Evolutionary conservation across 345 rosid species (phyloP).

Genomic region (Fremontodendron californicum): DNA sequence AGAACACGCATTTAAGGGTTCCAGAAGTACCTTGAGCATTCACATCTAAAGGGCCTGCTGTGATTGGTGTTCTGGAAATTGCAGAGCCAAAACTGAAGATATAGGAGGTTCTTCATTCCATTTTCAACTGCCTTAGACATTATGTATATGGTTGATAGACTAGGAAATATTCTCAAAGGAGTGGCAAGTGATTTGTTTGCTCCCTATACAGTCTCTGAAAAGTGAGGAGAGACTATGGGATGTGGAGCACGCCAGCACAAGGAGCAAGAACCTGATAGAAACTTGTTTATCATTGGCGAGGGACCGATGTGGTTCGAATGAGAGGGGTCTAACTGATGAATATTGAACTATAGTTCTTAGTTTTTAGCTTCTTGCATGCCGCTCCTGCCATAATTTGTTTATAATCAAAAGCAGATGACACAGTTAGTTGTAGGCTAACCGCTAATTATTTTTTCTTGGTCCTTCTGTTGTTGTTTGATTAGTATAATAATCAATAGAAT

Average conservation of each 20-base stretch:
- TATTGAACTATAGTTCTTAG: neutral
- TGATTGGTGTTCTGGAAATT: slow-evolving; percentile 25
- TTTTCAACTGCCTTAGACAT: slow-evolving; percentile 10
- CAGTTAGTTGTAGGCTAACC: slow-evolving; percentile 26
- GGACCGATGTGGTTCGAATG: neutral
- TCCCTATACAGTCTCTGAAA: neutral
- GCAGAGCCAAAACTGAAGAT: slow-evolving; percentile 15
- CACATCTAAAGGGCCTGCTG: slow-evolving; percentile 25
- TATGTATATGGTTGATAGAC: slow-evolving; percentile 2
- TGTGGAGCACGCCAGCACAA: neutral
- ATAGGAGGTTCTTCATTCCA: slow-evolving; percentile 10
- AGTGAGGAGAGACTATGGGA: slow-evolving; percentile 5
- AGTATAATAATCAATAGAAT: slow-evolving; percentile 7
- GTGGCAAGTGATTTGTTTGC: slow-evolving; percentile 7
- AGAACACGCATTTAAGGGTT: neutral
- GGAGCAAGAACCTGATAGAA: slow-evolving; percentile 10
- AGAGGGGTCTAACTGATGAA: neutral
- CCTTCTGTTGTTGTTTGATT: slow-evolving; percentile 16
- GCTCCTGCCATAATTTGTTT: slow-evolving; percentile 23
- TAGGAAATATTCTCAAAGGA: slow-evolving; percentile 13
- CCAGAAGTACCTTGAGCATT: slow-evolving; percentile 30
- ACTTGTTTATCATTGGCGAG: neutral
- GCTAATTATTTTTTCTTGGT: slow-evolving; percentile 18
- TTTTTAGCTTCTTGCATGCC: neutral
- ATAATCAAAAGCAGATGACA: slow-evolving; percentile 14